phyloP scores from a whole-genome alignment of 805 yeast genomes.

The Metschnikowia kofuensis region DNA sequence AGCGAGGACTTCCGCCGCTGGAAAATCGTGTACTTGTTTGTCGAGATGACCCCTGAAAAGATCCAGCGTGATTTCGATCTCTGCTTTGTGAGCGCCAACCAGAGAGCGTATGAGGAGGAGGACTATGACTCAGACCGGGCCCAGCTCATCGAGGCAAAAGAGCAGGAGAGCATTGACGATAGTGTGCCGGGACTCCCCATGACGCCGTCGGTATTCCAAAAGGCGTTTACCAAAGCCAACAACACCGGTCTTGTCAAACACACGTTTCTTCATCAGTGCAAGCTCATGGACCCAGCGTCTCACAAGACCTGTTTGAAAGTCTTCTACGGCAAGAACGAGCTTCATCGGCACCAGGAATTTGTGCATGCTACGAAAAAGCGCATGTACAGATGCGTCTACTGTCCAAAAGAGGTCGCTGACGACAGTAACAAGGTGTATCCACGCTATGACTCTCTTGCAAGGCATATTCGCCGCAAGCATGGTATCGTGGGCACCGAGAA shows the following conservation, averaged over 20 bases:
- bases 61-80: slow-evolving; percentile 5
- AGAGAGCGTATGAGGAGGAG: slow-evolving; percentile 6
- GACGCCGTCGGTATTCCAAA: slow-evolving; percentile 13
- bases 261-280: slow-evolving; percentile 37
- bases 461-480: slow-evolving; percentile 44
- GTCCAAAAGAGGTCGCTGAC: slow-evolving; percentile 28
- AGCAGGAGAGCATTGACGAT: slow-evolving; percentile 1
- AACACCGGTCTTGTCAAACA: slow-evolving; percentile 10
- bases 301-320: slow-evolving; percentile 35
- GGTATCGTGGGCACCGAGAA: slow-evolving; percentile 44
- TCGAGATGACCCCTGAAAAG: slow-evolving; percentile 8
- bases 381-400: slow-evolving; percentile 40
- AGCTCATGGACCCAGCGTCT: slow-evolving; percentile 33
- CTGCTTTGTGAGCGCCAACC: slow-evolving; percentile 5
- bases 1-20: slow-evolving; percentile 8
- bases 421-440: slow-evolving; percentile 41
- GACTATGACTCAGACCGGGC: slow-evolving; percentile 9
- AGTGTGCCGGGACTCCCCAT: slow-evolving; percentile 4
- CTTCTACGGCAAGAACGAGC: slow-evolving; percentile 43
- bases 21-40: slow-evolving; percentile 8
- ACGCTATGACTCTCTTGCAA: slow-evolving; percentile 42
- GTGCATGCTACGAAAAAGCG: slow-evolving; percentile 45
- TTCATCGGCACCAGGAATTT: slow-evolving; percentile 44
- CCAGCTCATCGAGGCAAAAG: slow-evolving; percentile 1
- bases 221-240: slow-evolving; percentile 10